phyloP scores from a whole-genome alignment of 352 stramenopile genomes.

The Phytophthora syringae region DNA sequence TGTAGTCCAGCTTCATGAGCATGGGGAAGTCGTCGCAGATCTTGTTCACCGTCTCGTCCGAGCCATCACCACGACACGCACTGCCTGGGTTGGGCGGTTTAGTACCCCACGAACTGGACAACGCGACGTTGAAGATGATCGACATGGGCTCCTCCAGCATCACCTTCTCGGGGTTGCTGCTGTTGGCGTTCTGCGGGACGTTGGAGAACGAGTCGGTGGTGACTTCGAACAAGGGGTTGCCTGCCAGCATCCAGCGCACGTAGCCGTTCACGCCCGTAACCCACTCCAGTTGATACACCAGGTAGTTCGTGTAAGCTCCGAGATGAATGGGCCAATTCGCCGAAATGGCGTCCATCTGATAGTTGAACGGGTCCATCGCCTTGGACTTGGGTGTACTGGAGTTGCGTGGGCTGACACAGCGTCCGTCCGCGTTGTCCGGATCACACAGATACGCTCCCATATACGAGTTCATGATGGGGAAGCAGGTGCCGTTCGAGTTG shows the following conservation, averaged over 20 bases:
- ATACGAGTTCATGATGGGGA: conserved; percentile 61
- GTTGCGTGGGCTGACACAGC: conserved; percentile 55
- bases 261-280: conserved; percentile 49
- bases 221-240: conserved; percentile 84
- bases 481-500: conserved; percentile 61
- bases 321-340: conserved; percentile 82
- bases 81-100: conserved; percentile 34
- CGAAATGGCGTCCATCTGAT: conserved; percentile 64
- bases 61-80: conserved; percentile 32
- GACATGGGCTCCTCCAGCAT: conserved; percentile 94
- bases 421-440: conserved; percentile 45
- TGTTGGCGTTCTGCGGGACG: conserved; percentile 44
- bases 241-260: conserved; percentile 70
- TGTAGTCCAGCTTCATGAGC: conserved; percentile 85
- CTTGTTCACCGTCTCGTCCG: conserved; percentile 49
- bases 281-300: conserved; percentile 54
- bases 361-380: conserved; percentile 55
- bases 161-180: conserved; percentile 71
- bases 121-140: conserved; percentile 93
- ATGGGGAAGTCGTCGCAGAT: conserved; percentile 64
- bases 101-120: conserved; percentile 80
- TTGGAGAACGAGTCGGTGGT: conserved; percentile 53
- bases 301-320: conserved; percentile 72
- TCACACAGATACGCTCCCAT: conserved; percentile 60
- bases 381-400: conserved; percentile 41